Conservation (phyloP, 192 early-diverging fungal species). For the Anaeromyces robustus region DNA sequence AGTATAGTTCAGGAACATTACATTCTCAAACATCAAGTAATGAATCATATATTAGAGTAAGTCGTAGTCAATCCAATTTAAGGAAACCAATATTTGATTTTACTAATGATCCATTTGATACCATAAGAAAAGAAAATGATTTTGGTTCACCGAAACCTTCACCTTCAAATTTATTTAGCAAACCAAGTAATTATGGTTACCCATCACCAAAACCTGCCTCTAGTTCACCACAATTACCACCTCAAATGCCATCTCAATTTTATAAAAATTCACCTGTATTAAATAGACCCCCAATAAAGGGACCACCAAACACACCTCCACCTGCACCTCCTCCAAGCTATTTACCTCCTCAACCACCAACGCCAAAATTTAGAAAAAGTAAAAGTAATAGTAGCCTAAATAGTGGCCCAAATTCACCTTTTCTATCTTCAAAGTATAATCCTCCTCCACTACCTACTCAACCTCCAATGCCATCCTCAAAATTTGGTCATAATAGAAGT, state of each 20-base stretch:
- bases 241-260: not conserved
- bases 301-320: not conserved
- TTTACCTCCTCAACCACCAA: not conserved
- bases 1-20: not conserved
- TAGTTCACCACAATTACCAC: not conserved
- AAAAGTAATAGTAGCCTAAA: not conserved
- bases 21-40: not conserved
- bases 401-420: not conserved
- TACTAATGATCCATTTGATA: not conserved
- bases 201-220: not conserved
- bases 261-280: not conserved
- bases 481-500: not conserved
- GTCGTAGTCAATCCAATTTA: not conserved
- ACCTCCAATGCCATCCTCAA: not conserved
- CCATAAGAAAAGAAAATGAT: not conserved
- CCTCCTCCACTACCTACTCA: not conserved
- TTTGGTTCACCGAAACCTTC: not conserved
- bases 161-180: not conserved
- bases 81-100: not conserved
- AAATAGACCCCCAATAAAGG: not conserved
- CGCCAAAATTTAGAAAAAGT: not conserved
- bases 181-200: not conserved
- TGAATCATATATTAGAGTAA: not conserved
- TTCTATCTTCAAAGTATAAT: not conserved
- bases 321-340: not conserved